phyloP scores from a whole-genome alignment of 176 grass and related monocot genomes.

The Carex myosuroides region DNA sequence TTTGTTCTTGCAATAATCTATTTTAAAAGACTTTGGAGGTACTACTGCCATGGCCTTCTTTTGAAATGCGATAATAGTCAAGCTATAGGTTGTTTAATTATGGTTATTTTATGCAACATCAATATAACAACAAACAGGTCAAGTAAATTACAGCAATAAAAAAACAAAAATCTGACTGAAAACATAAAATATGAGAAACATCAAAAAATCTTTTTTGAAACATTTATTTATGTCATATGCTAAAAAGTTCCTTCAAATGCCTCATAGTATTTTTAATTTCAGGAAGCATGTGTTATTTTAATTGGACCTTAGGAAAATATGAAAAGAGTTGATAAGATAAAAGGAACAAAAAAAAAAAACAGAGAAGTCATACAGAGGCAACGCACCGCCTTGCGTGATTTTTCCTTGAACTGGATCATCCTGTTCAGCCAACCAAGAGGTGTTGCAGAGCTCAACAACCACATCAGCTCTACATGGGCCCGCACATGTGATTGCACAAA shows the following conservation, averaged over 20 bases:
- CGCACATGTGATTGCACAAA: constrained; percentile 97
- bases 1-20: background rate
- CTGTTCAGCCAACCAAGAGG: constrained; percentile 96
- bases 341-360: constrained; percentile 23
- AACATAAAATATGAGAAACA: background rate
- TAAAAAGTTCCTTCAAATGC: background rate
- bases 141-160: background rate
- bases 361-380: constrained; percentile 68
- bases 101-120: background rate
- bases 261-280: background rate
- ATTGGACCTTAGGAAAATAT: background rate
- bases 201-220: background rate
- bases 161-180: background rate
- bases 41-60: background rate
- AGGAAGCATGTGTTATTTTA: constrained; percentile 10
- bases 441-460: constrained; percentile 88
- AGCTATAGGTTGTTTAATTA: background rate
- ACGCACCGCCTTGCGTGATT: constrained; percentile 99
- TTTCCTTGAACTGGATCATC: constrained; percentile 99
- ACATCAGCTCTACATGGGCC: constrained; percentile 99
- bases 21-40: background rate
- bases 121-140: background rate
- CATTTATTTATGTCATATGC: background rate
- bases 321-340: constrained; percentile 17
- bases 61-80: background rate